Base-by-base conservation (phyloP, 306 rosid genomes). In the Cotoneaster glaucophyllus region DNA sequence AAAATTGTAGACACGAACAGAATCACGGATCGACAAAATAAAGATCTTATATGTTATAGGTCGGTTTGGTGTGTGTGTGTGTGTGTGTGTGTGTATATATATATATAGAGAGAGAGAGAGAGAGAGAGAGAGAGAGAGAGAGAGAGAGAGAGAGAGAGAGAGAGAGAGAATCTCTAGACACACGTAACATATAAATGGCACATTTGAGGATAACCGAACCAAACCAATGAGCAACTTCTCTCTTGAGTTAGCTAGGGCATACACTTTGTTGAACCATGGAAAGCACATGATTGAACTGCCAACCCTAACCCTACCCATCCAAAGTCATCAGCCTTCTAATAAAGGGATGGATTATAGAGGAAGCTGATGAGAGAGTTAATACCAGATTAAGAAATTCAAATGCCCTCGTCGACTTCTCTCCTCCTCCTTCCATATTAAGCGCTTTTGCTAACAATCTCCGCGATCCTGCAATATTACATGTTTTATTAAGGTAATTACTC, bases 201-300 rank as follows among this genome's bases (percentile, higher is more conserved):
- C 9, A 18, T 24, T 59, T 59, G 65, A 59, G 65, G 65, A 59
- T 31, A 59, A 11, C 32, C 6, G 15, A 59, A 26, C 65, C 26
- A 57, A 59, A 3, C 26, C 22, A 59, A 3, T 15, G 22, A 29
- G 67, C 41, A 63, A 63, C 41, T 63, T 63, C 9, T 63, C 9
- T 63, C 48, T 70, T 52, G 21, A 18, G 75, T 53, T 71, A n/a
- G 75, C 29, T 71, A n/a, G 28, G 11, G 28, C 50, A 32, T 4
- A 64, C 26, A 78, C 78, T 78, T 86, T 56, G 93, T 88, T 90
- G 80, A 74, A 80, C 72, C 97, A 91, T 77, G 82, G 76, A 82
- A 74, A 69, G 78, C 84, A 80, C 90, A 84, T 91, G 97, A 89
- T 64, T 69, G 41, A 91, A 86, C 97, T 81, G 80, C 90, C 93